Evolutionary conservation across 1,284 basidiomycete species (phyloP).

Genomic region (Rugosomyces carneus): DNA sequence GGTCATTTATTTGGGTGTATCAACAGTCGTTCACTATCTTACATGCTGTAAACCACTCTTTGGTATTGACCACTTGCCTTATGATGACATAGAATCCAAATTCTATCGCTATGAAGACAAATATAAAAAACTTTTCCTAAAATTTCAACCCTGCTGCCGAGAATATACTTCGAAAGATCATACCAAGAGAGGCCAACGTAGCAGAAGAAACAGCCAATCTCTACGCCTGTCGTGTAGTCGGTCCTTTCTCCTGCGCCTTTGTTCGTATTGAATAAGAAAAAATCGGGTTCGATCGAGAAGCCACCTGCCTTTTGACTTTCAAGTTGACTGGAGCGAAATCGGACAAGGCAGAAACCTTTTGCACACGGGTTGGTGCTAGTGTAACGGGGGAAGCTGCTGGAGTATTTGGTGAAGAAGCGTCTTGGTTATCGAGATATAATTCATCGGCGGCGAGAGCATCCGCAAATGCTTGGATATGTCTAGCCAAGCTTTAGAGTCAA

Average conservation of each 20-base stretch:
- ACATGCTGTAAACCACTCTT: constrained; percentile 90
- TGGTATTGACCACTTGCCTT: constrained; percentile 88
- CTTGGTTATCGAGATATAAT: constrained; percentile 37
- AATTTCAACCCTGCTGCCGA: not conserved
- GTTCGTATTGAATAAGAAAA: not conserved
- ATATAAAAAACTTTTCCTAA: constrained; percentile 69
- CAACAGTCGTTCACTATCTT: constrained; percentile 22
- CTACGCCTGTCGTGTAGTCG: constrained; percentile 47
- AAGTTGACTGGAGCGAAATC: constrained; percentile 93
- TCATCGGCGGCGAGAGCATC: constrained; percentile 63
- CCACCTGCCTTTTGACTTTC: constrained; percentile 57
- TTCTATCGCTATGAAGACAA: constrained; percentile 79
- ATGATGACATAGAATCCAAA: constrained; percentile 86
- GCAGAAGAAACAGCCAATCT: constrained; percentile 76
- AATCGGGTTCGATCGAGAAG: not conserved
- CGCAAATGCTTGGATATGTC: constrained; percentile 68
- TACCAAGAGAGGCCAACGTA: constrained; percentile 89
- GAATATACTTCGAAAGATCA: constrained; percentile 20
- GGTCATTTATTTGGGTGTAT: not conserved
- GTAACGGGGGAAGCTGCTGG: constrained; percentile 24
- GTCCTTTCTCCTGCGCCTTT: constrained; percentile 45
- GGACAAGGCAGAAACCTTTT: constrained; percentile 83
- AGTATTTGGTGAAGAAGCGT: constrained; percentile 29
- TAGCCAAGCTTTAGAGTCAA: constrained; percentile 21
- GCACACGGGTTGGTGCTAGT: constrained; percentile 35